Conservation (phyloP, 192 early-diverging fungal genomes). For the Coemansia sp. region DNA sequence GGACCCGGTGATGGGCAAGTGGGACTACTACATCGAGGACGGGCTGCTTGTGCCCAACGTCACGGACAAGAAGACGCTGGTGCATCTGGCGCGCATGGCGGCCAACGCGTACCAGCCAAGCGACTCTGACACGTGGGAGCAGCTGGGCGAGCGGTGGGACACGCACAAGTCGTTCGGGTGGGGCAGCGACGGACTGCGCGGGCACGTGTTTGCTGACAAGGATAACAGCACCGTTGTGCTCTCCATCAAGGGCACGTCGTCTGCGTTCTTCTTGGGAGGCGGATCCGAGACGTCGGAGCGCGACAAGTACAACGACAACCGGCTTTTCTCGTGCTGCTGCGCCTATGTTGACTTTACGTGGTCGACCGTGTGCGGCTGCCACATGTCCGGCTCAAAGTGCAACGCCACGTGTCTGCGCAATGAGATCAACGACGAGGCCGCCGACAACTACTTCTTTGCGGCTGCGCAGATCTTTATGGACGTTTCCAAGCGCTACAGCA, state of each 20-base stretch:
- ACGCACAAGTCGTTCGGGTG: constrained; percentile 73
- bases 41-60: constrained; percentile 68
- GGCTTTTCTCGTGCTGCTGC: constrained; percentile 96
- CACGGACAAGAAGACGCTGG: constrained; percentile 69
- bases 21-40: constrained; percentile 53
- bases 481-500: constrained; percentile 66
- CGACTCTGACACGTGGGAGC: constrained; percentile 66
- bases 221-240: constrained; percentile 72
- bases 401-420: constrained; percentile 63
- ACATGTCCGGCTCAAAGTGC: constrained; percentile 59
- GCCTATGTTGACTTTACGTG: constrained; percentile 79
- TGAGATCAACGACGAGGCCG: constrained; percentile 59
- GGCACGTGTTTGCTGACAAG: constrained; percentile 81
- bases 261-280: constrained; percentile 64
- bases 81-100: constrained; percentile 77
- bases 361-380: constrained; percentile 85
- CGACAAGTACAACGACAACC: constrained; percentile 89
- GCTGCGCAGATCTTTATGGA: constrained; percentile 68
- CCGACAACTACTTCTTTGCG: constrained; percentile 53
- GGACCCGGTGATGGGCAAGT: constrained; percentile 21
- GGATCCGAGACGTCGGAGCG: constrained; percentile 69
- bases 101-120: constrained; percentile 81
- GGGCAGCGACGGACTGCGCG: constrained; percentile 73
- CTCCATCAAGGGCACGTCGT: constrained; percentile 85
- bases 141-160: constrained; percentile 65